phyloP scores from a whole-genome alignment of 2,329 filamentous ascomycete species.

The Colletotrichum plurivorum region DNA sequence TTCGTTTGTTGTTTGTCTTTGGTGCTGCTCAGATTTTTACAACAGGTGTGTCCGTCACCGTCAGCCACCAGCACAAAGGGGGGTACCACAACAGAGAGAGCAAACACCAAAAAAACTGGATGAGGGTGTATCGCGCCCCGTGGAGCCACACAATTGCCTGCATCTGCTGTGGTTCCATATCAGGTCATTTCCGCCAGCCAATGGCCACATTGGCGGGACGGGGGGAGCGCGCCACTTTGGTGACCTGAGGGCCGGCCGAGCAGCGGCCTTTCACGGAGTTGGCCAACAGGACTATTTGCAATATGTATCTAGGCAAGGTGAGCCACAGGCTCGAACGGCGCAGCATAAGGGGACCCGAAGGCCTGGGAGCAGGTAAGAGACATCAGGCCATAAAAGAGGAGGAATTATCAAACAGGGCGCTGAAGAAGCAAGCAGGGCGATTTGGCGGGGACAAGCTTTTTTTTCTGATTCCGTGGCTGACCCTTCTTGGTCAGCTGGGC shows the following conservation, averaged over 20 bases:
- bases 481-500: background rate
- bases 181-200: constrained; percentile 36
- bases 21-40: no score
- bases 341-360: constrained; percentile 6
- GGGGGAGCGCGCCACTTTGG: constrained; percentile 14
- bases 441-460: constrained; percentile 4
- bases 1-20: no score
- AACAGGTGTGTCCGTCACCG: no score
- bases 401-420: background rate
- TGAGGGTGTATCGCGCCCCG: constrained; percentile 10
- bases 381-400: constrained; percentile 17
- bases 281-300: background rate
- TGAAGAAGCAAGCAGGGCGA: constrained; percentile 14
- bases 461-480: background rate
- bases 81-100: constrained; percentile 6
- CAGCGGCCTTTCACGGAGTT: background rate
- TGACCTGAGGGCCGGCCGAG: constrained; percentile 1
- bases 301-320: background rate
- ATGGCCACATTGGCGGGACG: constrained; percentile 32
- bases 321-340: background rate
- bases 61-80: background rate
- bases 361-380: constrained; percentile 21
- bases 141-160: constrained; percentile 32
- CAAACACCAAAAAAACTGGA: constrained; percentile 7
- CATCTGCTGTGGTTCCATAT: constrained; percentile 29